Evolutionary conservation across 495 filamentous ascomycete genomes (phyloP), one percentile per base, ranked within the genome.

Genomic region (Aspergillus steynii): DNA sequence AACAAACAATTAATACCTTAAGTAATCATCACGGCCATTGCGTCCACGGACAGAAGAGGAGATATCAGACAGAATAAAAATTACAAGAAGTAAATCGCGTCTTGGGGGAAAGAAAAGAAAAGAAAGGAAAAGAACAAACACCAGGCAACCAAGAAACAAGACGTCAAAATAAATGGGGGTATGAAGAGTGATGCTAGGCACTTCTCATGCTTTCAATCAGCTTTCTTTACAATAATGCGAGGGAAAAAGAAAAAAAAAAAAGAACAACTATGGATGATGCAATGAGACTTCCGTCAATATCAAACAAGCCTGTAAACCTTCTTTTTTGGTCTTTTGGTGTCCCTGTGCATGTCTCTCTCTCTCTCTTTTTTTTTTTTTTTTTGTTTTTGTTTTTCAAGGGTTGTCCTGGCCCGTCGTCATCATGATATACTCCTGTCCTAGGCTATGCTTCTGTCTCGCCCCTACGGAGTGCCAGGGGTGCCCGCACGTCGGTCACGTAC

Each of bases 401-500:
- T 49, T 54, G 49, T 61, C 61, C 65, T 50, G 60, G 61, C 65
- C 64, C 64, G 64, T 66, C 68, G 69, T 57, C 59, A 59, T 60
- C 60, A 66, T 57, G 37, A 42, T 42, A 42, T 42, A 42, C 37
- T 55, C 57, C 45, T 60, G 56, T 53, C 57, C 59, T 64, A 55
- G 31, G 49, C 56, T 68, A 83, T 60, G 77, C 69, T 65, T 84
- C 79, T 51, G 78, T 71, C 75, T 99, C 91, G 8, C 95, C 95
- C 66, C 93, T 88, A 62, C 93, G 85, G 66, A 99, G 80, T 42
- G 91, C 92, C 63, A 98, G 77, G 55, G 97, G 78, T 50, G 95
- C 92, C 51, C 95, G 85, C 32, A 98, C 95, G 77, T 99, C 95
- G 26, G 90, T 96, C 59, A 91, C 93, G 80, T 97, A 96, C 75